These are phyloP conservation scores for Cryphonectria nitschkei DNA, from an alignment of 2,329 filamentous ascomycete genomes.

Conservation along the genomic window DNA sequence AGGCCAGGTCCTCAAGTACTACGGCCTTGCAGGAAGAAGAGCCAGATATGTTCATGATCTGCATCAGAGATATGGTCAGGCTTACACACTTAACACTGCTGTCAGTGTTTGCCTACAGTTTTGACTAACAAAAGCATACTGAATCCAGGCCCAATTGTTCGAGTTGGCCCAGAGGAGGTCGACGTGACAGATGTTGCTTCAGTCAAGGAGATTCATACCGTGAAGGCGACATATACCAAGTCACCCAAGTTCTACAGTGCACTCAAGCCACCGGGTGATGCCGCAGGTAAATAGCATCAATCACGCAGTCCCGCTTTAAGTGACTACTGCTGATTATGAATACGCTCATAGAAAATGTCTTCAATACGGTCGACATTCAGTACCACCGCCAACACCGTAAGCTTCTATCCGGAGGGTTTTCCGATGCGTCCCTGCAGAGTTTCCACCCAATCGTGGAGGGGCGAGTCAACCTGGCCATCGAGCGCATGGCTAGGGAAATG, in stretches of 20 bases:
- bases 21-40: slow-evolving; percentile 25
- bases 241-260: slow-evolving; percentile 32
- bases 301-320: background rate
- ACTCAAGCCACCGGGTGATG: slow-evolving; percentile 8
- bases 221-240: slow-evolving; percentile 38
- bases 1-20: slow-evolving; percentile 27
- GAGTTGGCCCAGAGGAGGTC: slow-evolving; percentile 34
- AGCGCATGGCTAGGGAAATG: slow-evolving; percentile 50
- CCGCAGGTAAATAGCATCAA: background rate
- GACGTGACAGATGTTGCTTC: slow-evolving; percentile 34
- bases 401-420: slow-evolving; percentile 47
- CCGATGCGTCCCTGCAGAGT: slow-evolving; percentile 40
- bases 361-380: slow-evolving; percentile 44
- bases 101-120: background rate
- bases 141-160: slow-evolving; percentile 33
- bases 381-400: slow-evolving; percentile 45
- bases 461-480: slow-evolving; percentile 44
- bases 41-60: slow-evolving; percentile 33
- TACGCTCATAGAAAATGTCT: slow-evolving; percentile 37
- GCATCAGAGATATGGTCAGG: slow-evolving; percentile 34
- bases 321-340: background rate
- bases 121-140: background rate
- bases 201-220: slow-evolving; percentile 35
- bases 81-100: background rate
- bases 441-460: slow-evolving; percentile 41